phyloP scores from a whole-genome alignment of 192 early-diverging fungal species.

The Backusella tuberculispora region DNA sequence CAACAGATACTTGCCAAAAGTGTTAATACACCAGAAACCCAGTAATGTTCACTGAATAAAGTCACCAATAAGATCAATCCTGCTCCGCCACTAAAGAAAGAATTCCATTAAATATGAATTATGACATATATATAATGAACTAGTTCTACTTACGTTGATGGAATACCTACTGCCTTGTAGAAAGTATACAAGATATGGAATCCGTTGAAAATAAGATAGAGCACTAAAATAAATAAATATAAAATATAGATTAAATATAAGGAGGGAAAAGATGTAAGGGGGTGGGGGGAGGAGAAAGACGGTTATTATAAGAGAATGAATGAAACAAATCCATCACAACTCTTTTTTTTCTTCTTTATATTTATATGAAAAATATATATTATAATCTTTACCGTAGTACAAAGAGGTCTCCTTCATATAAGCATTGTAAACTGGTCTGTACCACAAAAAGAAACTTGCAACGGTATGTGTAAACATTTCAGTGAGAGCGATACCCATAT shows the following conservation, averaged over 20 bases:
- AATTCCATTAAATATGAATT: not conserved
- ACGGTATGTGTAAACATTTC: conserved; percentile 77
- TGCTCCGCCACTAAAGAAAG: conserved; percentile 62
- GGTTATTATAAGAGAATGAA: too few species aligned
- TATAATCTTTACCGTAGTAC: conserved; percentile 69
- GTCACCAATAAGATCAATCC: conserved; percentile 82
- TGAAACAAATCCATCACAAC: too few species aligned
- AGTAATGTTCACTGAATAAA: conserved; percentile 70
- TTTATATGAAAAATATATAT: not conserved
- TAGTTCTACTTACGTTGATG: conserved; percentile 60
- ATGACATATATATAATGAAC: not conserved
- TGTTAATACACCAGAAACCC: conserved; percentile 63
- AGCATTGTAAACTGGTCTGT: conserved; percentile 86
- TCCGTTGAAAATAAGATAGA: conserved; percentile 87
- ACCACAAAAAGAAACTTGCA: conserved; percentile 85
- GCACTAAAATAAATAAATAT: conserved; percentile 45
- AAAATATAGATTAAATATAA: not conserved
- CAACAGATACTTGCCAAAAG: conserved; percentile 57
- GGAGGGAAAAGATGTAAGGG: not conserved
- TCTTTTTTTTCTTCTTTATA: not conserved
- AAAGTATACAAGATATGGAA: conserved; percentile 79
- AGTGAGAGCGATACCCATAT: conserved; percentile 77
- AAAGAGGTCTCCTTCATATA: conserved; percentile 87
- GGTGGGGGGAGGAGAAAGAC: not conserved
- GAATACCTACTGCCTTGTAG: conserved; percentile 89